Evolutionary conservation across 331 rosid genomes (phyloP).

Genomic region (Telfairia occidentalis): DNA sequence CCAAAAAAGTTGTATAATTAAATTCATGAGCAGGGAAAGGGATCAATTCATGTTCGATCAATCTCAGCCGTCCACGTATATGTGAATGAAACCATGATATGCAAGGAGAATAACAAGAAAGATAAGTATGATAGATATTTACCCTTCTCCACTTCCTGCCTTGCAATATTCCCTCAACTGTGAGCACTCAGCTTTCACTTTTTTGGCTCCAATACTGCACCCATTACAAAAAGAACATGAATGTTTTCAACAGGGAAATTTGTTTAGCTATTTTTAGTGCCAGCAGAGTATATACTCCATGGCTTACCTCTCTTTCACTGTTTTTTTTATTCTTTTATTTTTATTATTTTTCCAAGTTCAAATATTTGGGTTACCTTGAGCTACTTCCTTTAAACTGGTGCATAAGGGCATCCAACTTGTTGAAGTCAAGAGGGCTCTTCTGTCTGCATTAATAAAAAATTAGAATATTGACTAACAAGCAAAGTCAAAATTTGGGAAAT

Average conservation of each 20-base stretch:
- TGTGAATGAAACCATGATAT: not conserved
- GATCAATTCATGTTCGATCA: slow-evolving; percentile 4
- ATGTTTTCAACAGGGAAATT: slow-evolving; percentile 7
- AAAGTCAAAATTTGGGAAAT: not conserved
- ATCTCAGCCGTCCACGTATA: slow-evolving; percentile 15
- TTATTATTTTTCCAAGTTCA: not conserved
- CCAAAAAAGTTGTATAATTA: not conserved
- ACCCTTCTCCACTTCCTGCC: slow-evolving; percentile 73
- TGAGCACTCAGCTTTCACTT: slow-evolving; percentile 78
- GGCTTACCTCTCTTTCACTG: not conserved
- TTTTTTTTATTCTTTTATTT: too few species aligned
- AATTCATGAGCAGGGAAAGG: not conserved
- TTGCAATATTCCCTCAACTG: slow-evolving; percentile 67
- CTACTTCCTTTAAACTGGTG: slow-evolving; percentile 95
- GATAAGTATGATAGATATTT: slow-evolving; percentile 8
- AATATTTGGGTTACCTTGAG: slow-evolving; percentile 46
- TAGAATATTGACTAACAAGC: not conserved
- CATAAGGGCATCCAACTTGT: slow-evolving; percentile 57
- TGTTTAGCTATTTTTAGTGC: slow-evolving; percentile 21
- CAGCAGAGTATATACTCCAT: slow-evolving; percentile 27
- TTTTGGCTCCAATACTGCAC: slow-evolving; percentile 89
- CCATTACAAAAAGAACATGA: slow-evolving; percentile 16
- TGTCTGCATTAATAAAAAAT: slow-evolving; percentile 30
- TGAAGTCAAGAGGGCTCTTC: slow-evolving; percentile 51
- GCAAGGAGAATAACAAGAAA: not conserved